These are phyloP conservation scores for Didymella arachidicola DNA, from an alignment of 2,329 filamentous ascomycete species.

Conservation along the genomic window DNA sequence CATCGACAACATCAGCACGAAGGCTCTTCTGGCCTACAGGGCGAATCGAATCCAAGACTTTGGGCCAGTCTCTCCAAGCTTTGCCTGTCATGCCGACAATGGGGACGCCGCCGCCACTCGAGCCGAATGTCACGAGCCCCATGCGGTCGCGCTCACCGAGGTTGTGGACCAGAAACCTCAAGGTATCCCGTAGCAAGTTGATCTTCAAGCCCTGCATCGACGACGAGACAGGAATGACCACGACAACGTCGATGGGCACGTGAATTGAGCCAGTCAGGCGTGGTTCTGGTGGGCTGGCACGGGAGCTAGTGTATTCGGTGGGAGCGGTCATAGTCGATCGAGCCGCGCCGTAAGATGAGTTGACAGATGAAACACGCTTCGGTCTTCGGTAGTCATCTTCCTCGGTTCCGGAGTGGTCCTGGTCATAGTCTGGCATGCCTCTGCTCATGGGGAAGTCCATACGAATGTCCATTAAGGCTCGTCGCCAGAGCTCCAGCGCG, in stretches of 20 bases:
- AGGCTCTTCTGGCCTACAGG: constrained; percentile 97
- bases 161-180: constrained; percentile 89
- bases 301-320: constrained; percentile 86
- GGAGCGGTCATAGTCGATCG: constrained; percentile 87
- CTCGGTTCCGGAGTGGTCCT: constrained; percentile 81
- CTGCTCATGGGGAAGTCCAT: constrained; percentile 65
- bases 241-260: constrained; percentile 92
- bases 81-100: constrained; percentile 99
- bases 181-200: constrained; percentile 86
- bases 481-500: constrained; percentile 89
- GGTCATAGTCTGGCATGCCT: constrained; percentile 76
- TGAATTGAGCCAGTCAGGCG: constrained; percentile 68
- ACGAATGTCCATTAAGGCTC: constrained; percentile 84
- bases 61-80: constrained; percentile 89
- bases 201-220: constrained; percentile 99
- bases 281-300: constrained; percentile 53
- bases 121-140: constrained; percentile 96
- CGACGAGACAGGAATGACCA: constrained; percentile 95
- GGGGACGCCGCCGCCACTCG: constrained; percentile 88
- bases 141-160: constrained; percentile 94
- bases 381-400: constrained; percentile 80
- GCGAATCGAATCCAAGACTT: constrained; percentile 84
- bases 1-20: constrained; percentile 94
- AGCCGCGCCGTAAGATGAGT: constrained; percentile 82
- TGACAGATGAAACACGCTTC: constrained; percentile 80